phyloP scores from a whole-genome alignment of 306 rosid genomes.

The Calophaca sinica region DNA sequence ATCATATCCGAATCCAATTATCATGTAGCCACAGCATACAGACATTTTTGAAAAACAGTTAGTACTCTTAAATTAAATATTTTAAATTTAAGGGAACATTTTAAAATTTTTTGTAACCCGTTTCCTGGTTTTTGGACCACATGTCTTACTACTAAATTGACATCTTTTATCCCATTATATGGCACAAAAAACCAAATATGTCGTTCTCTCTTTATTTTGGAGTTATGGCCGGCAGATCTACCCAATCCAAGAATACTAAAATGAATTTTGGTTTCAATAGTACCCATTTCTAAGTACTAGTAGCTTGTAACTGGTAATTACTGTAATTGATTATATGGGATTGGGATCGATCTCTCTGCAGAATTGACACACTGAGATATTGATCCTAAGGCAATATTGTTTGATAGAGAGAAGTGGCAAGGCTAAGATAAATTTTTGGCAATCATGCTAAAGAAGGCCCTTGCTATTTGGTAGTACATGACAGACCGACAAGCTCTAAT shows the following conservation, averaged over 20 bases:
- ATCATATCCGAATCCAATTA: not conserved
- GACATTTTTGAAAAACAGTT: too few relatives aligned
- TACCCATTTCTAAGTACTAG: not conserved
- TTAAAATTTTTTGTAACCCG: not conserved
- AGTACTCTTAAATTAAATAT: not conserved
- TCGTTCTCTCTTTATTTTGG: constrained; percentile 24
- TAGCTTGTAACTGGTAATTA: constrained; percentile 35
- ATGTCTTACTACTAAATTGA: constrained; percentile 19
- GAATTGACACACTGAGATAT: constrained; percentile 54
- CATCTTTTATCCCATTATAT: not conserved
- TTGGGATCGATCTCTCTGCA: constrained; percentile 18
- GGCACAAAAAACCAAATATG: constrained; percentile 10
- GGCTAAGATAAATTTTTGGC: constrained; percentile 42
- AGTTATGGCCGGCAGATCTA: constrained; percentile 33
- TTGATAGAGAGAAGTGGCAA: constrained; percentile 23
- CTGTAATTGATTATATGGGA: not conserved
- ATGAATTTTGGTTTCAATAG: not conserved
- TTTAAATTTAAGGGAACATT: not conserved
- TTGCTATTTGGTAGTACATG: constrained; percentile 52
- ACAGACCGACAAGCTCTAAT: constrained; percentile 64
- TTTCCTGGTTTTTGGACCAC: not conserved
- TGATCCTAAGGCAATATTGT: constrained; percentile 43
- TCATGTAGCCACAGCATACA: too few relatives aligned
- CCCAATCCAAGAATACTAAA: constrained; percentile 39
- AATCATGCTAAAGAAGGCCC: constrained; percentile 41